Percentiles rank a stretch among this genome's conserved stretches.
These are phyloP conservation scores for Ceratocystis lukuohia DNA, from an alignment of 2,329 filamentous ascomycete genomes.

Conservation along the genomic window DNA sequence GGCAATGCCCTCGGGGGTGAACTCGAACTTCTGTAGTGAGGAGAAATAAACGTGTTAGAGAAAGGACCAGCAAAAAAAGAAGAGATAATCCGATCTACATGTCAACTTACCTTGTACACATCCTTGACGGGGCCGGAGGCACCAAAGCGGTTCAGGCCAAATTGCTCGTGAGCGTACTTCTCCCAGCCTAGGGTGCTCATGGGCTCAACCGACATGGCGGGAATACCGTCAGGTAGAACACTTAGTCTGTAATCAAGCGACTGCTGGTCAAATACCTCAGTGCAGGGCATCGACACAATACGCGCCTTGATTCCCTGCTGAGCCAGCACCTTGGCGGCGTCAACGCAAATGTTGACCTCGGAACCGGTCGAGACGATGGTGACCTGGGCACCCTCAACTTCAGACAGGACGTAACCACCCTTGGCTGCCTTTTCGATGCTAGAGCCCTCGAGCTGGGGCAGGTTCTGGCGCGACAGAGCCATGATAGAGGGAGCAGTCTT, in stretches of 20 bases:
- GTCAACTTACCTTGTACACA: slow-evolving; percentile 65
- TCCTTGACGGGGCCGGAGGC: slow-evolving; percentile 95
- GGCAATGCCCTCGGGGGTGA: slow-evolving; percentile 90
- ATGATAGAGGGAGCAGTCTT: slow-evolving; percentile 85
- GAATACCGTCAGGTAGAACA: slow-evolving; percentile 87
- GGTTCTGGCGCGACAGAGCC: slow-evolving; percentile 92
- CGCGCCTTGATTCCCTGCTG: slow-evolving; percentile 78
- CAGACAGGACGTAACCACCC: slow-evolving; percentile 85
- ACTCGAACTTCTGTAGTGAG: slow-evolving; percentile 78
- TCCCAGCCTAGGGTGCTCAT: slow-evolving; percentile 98
- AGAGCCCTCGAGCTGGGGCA: slow-evolving; percentile 92
- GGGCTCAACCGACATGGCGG: slow-evolving; percentile 84
- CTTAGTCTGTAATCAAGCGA: slow-evolving; percentile 87
- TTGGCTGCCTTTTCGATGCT: slow-evolving; percentile 80
- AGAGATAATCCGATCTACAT: slow-evolving; percentile 19
- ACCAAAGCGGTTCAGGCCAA: slow-evolving; percentile 97
- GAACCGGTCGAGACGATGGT: slow-evolving; percentile 92
- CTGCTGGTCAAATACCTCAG: slow-evolving; percentile 92
- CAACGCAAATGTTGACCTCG: slow-evolving; percentile 85
- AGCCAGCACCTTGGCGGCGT: slow-evolving; percentile 80
- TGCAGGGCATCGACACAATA: slow-evolving; percentile 91
- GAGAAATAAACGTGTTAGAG: slow-evolving; percentile 3
- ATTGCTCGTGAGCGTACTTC: slow-evolving; percentile 98
- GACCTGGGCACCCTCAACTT: slow-evolving; percentile 70
- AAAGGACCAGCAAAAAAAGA: neutral